Conservation (phyloP, 495 filamentous ascomycete species). For the Baudoinia panamericana region DNA sequence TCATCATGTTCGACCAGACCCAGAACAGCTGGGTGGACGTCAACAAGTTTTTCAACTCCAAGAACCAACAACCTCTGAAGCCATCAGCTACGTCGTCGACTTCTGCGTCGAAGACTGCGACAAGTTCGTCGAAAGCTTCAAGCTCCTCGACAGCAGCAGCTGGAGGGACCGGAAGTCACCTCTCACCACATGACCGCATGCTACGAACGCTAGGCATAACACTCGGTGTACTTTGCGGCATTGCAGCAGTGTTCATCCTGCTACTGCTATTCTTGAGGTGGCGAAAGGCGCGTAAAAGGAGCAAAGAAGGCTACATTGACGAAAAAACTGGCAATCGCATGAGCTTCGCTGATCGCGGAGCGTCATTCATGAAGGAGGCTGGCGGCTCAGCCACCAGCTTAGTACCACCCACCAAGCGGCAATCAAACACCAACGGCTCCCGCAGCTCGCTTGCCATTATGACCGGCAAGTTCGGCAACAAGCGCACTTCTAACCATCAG, state of each 20-base stretch:
- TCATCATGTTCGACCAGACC: conserved; percentile 71
- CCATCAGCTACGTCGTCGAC: conserved; percentile 27
- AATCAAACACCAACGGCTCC: conserved; percentile 19
- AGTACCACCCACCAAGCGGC: conserved; percentile 7
- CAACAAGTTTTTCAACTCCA: conserved; percentile 46
- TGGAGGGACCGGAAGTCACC: conserved; percentile 16
- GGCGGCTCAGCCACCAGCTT: conserved; percentile 34
- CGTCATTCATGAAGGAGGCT: conserved; percentile 41
- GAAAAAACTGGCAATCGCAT: conserved; percentile 39
- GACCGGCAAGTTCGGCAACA: conserved; percentile 30
- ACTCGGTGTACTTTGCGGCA: conserved; percentile 62
- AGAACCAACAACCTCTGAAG: conserved; percentile 24
- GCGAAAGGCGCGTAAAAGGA: conserved; percentile 40
- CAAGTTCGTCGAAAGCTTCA: conserved; percentile 30
- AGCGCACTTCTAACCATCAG: conserved; percentile 25
- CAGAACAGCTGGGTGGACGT: conserved; percentile 74
- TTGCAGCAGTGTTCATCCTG: conserved; percentile 53
- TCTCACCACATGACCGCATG: conserved; percentile 27
- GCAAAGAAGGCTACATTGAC: conserved; percentile 35
- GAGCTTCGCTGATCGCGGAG: conserved; percentile 52
- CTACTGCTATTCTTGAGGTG: conserved; percentile 57
- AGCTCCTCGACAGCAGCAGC: conserved; percentile 31
- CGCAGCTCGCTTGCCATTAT: conserved; percentile 32
- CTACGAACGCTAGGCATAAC: conserved; percentile 63
- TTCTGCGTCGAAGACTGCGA: conserved; percentile 30